These are phyloP conservation scores for Saccharomycopsis capsularis DNA, from an alignment of 805 yeast genomes.

Conservation along the genomic window DNA sequence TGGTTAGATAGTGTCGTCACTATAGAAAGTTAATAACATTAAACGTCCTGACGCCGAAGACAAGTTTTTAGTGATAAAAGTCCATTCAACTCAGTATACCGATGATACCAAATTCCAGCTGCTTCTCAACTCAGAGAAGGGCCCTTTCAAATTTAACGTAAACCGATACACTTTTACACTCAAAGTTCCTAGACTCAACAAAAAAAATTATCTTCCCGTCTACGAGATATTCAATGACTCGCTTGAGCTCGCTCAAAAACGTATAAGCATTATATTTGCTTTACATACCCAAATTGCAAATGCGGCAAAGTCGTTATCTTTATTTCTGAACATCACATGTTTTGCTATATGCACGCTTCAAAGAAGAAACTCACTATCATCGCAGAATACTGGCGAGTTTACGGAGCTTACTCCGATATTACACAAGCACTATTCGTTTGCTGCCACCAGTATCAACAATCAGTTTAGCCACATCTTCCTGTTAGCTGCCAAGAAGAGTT, in stretches of 20 bases:
- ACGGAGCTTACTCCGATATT: background rate
- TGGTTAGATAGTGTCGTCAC: no score
- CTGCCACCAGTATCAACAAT: slow-evolving; percentile 6
- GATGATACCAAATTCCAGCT: no score
- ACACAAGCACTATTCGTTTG: background rate
- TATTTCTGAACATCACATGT: background rate
- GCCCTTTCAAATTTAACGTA: no score
- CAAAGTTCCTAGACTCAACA: no score
- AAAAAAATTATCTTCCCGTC: no score
- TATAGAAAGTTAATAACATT: no score
- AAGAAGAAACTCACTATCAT: background rate
- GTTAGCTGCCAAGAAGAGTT: no score
- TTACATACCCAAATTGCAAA: background rate
- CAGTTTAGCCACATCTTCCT: background rate
- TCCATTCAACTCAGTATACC: no score
- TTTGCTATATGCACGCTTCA: background rate
- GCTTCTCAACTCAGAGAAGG: no score
- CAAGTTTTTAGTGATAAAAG: no score
- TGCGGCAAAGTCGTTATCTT: background rate
- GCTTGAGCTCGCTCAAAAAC: background rate
- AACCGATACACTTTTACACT: no score
- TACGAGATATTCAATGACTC: background rate
- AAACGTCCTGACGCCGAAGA: no score
- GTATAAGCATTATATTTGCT: background rate
- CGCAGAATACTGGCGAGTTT: background rate